Percentiles rank a stretch among this genome's conserved stretches.
Conservation (phyloP, 2,329 filamentous ascomycete genomes). For the Penicillium sp. region DNA sequence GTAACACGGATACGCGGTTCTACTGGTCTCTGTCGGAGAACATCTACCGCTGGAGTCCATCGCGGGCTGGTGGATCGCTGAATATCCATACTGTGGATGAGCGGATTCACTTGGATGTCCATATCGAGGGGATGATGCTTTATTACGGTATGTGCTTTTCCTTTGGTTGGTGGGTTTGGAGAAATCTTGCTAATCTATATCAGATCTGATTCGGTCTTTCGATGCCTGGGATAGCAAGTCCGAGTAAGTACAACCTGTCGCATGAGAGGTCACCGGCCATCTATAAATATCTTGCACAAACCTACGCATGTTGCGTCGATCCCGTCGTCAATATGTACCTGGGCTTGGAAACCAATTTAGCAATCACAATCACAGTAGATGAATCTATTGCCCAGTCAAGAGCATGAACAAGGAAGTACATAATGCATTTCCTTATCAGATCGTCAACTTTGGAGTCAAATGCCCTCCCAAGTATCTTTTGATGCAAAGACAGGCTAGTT, state of each 20-base stretch:
- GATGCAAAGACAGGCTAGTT: not conserved
- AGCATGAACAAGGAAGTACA: too few relatives aligned
- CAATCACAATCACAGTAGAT: too few relatives aligned
- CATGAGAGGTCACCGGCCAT: not conserved
- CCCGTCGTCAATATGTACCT: not conserved
- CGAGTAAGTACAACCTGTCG: conserved; percentile 4
- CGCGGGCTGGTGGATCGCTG: conserved; percentile 42
- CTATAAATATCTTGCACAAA: not conserved
- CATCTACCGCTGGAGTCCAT: conserved; percentile 52
- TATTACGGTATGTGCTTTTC: conserved; percentile 38
- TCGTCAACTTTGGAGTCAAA: too few relatives aligned
- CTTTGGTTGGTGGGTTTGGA: not conserved
- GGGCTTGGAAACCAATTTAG: not conserved
- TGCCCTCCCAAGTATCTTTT: too few relatives aligned
- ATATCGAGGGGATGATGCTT: conserved; percentile 43
- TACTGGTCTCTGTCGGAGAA: conserved; percentile 53
- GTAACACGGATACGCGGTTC: conserved; percentile 53
- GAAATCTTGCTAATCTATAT: conserved; percentile 1
- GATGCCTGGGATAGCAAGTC: conserved; percentile 26
- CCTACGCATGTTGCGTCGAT: not conserved
- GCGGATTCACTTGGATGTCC: conserved; percentile 42
- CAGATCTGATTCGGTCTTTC: conserved; percentile 35
- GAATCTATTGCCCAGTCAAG: too few relatives aligned
- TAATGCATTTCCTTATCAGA: too few relatives aligned
- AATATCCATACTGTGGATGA: conserved; percentile 54